Percentiles rank a stretch among this genome's conserved stretches.
Evolutionary conservation across 2,329 filamentous ascomycete genomes (phyloP).

Genomic region (Exserohilum rostratum): DNA sequence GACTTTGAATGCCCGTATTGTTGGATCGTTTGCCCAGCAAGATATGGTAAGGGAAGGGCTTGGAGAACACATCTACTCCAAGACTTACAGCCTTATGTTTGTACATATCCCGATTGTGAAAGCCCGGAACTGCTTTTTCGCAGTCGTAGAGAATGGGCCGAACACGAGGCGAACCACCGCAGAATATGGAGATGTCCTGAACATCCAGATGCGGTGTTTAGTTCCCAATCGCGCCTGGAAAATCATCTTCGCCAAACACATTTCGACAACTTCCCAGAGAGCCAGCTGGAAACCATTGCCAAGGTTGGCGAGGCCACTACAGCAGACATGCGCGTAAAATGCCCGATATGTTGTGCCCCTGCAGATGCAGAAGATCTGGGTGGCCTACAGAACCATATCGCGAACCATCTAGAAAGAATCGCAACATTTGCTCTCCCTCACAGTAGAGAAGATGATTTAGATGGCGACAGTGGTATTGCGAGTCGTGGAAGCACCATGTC

Average conservation of each 20-base stretch:
- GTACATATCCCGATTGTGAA: slow-evolving; percentile 43
- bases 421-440: slow-evolving; percentile 44
- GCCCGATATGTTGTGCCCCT: slow-evolving; percentile 41
- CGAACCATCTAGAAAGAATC: slow-evolving; percentile 46
- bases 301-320: slow-evolving; percentile 43
- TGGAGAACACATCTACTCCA: slow-evolving; percentile 47
- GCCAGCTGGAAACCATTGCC: slow-evolving; percentile 36
- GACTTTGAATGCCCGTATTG: slow-evolving; percentile 50
- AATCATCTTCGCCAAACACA: slow-evolving; percentile 41
- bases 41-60: slow-evolving; percentile 40
- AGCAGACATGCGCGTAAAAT: slow-evolving; percentile 36
- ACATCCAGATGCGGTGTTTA: slow-evolving; percentile 39
- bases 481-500: slow-evolving; percentile 35
- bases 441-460: slow-evolving; percentile 33
- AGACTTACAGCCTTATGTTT: slow-evolving; percentile 47
- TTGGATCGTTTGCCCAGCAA: slow-evolving; percentile 47
- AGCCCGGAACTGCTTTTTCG: slow-evolving; percentile 40
- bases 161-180: slow-evolving; percentile 47
- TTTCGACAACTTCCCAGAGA: slow-evolving; percentile 35
- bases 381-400: slow-evolving; percentile 43
- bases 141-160: slow-evolving; percentile 46
- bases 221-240: slow-evolving; percentile 28
- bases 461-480: slow-evolving; percentile 40
- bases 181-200: slow-evolving; percentile 47
- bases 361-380: slow-evolving; percentile 30